These are phyloP conservation scores for Daucus carota DNA, from an alignment of 129 eudicot species.

Conservation along the genomic window DNA sequence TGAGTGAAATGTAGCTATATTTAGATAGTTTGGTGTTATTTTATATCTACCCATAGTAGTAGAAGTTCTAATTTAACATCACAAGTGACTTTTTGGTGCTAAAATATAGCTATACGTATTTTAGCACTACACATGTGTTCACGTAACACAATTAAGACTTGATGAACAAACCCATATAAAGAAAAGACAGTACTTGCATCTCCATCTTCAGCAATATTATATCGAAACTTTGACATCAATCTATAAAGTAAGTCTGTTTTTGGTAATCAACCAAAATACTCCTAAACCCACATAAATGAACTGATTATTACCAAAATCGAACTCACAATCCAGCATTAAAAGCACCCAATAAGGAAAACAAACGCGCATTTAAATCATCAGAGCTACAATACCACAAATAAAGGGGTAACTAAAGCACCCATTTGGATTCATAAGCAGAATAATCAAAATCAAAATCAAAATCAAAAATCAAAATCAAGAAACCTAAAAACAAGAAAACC, in stretches of 20 bases:
- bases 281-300: background rate
- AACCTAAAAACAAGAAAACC: background rate
- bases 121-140: background rate
- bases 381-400: background rate
- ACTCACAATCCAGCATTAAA: background rate
- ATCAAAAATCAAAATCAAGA: background rate
- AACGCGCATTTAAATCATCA: background rate
- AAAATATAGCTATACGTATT: no score
- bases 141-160: background rate
- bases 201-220: background rate
- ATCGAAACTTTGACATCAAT: background rate
- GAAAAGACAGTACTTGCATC: background rate
- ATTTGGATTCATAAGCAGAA: background rate
- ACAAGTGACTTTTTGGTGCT: no score
- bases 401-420: background rate
- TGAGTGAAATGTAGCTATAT: no score
- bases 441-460: no score
- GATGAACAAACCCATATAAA: background rate
- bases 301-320: background rate
- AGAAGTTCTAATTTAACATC: no score
- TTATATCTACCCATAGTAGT: no score
- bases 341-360: background rate
- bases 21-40: no score
- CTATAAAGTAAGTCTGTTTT: background rate
- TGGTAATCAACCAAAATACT: background rate